Conservation (phyloP, 345 rosid species). For the Murraya paniculata region DNA sequence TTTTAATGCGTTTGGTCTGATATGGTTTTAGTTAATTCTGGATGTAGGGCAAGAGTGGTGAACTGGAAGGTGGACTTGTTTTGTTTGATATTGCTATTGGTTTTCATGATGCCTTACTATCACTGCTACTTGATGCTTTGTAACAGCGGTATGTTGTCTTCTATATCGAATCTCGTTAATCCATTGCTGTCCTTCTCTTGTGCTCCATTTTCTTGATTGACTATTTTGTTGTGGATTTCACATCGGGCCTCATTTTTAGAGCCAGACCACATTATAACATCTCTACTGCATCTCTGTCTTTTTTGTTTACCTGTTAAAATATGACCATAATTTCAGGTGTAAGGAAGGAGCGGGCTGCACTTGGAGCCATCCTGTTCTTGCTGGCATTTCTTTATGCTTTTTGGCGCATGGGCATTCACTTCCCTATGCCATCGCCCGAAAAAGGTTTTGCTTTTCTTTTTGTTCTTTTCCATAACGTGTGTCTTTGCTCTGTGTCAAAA, state of each 20-base stretch:
- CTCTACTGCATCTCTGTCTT: not conserved
- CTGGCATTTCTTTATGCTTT: conserved; percentile 87
- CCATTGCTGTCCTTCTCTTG: not conserved
- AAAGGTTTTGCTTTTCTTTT: conserved; percentile 48
- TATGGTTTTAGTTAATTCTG: not conserved
- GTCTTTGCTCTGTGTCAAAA: not conserved
- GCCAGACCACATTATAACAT: not conserved
- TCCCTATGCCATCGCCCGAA: conserved; percentile 94
- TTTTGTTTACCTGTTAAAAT: not conserved
- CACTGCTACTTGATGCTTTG: conserved; percentile 98
- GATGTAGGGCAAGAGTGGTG: conserved; percentile 78
- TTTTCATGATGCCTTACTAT: conserved; percentile 93
- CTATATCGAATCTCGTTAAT: conserved; percentile 2
- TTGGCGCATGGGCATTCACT: conserved; percentile 99
- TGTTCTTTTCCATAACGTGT: not conserved
- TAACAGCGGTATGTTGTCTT: conserved; percentile 60
- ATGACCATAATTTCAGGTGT: conserved; percentile 49
- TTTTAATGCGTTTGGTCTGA: not conserved
- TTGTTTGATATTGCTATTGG: conserved; percentile 82
- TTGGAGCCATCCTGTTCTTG: conserved; percentile 86
- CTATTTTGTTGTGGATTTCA: not conserved
- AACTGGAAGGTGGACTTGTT: conserved; percentile 97
- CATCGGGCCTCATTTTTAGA: not conserved
- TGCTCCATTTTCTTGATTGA: not conserved
- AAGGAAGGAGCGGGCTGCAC: conserved; percentile 87